Conservation (phyloP, 192 early-diverging fungal species). For the Spizellomyces punctatus region DNA sequence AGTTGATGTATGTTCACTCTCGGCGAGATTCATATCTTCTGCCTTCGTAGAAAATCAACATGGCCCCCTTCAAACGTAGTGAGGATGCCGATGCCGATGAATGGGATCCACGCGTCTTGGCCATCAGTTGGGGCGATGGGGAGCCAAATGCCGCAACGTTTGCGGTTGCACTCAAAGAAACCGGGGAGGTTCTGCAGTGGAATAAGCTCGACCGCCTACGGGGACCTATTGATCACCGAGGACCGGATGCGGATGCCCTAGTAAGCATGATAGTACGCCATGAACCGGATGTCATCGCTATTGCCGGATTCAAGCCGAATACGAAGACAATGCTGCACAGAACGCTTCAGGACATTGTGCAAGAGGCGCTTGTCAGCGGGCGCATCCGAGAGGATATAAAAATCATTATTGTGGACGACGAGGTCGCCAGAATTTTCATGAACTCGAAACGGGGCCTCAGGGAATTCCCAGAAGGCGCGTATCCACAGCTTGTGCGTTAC, state of each 20-base stretch:
- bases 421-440: slow-evolving; percentile 84
- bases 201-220: slow-evolving; percentile 57
- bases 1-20: slow-evolving; percentile 10
- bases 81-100: slow-evolving; percentile 39
- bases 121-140: slow-evolving; percentile 75
- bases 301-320: slow-evolving; percentile 75
- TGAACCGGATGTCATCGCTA: slow-evolving; percentile 75
- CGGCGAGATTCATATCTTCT: neutral
- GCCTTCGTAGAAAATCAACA: slow-evolving; percentile 61
- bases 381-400: slow-evolving; percentile 15
- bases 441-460: slow-evolving; percentile 69
- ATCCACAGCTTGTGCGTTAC: slow-evolving; percentile 76
- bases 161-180: slow-evolving; percentile 74
- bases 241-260: slow-evolving; percentile 22
- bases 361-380: slow-evolving; percentile 5
- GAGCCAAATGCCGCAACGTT: slow-evolving; percentile 55
- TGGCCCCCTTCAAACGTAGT: slow-evolving; percentile 55
- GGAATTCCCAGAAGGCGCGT: slow-evolving; percentile 65
- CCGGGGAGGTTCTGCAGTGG: slow-evolving; percentile 69
- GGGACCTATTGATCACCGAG: slow-evolving; percentile 41
- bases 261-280: slow-evolving; percentile 21
- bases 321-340: slow-evolving; percentile 73
- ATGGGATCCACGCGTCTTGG: slow-evolving; percentile 61
- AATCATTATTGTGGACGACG: slow-evolving; percentile 82
- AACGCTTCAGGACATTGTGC: slow-evolving; percentile 54